Evolutionary conservation across 2,329 filamentous ascomycete genomes (phyloP), one percentile per base, ranked within the genome.

Genomic region (Calonectria pseudoreteaudii): DNA sequence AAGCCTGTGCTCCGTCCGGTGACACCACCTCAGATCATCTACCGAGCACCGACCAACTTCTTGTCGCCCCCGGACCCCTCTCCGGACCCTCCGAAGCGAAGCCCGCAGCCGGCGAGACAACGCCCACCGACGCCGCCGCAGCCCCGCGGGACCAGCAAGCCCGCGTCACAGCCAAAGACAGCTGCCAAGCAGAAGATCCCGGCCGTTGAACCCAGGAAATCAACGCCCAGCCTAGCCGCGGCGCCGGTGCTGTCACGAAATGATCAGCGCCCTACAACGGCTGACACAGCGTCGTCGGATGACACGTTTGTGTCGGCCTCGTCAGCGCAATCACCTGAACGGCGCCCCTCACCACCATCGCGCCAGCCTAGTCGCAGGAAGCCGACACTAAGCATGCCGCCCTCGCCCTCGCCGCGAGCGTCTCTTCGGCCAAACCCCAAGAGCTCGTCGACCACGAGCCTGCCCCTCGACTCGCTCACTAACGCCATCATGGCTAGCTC

Each of bases 401-500:
- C 86, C 23, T 84, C 86, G 73, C 80, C 85, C n/a, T 23, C 44
- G 44, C 44, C 20, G 34, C 81, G 85, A 79, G 72, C 81, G 76
- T 75, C 85, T 64, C 79, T 75, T 49, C 82, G 84, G 4, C 75
- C 75, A 38, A 77, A 76, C 52, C 66, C 74, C 4, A 79, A 77
- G 50, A 83, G 80, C 50, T 75, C 80, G 9, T 83, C 84, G 6
- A 75, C 80, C 28, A 81, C 84, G 30, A 85, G 80, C 66, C 87
- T 92, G 34, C 89, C 90, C 1, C 87, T 94, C 13, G 90, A 93
- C 72, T 92, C 92, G 0, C 89, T 96, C 10, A 92, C 93, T 16
- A 91, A 91, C 78, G 94, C 94, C 75, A 95, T 96, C 72, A 90
- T 96, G 79, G 94, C 94, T 2, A 92, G 93, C 2, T 94, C 92